Base-by-base conservation (phyloP, 352 stramenopile species). In the Blastocystis sp. region DNA sequence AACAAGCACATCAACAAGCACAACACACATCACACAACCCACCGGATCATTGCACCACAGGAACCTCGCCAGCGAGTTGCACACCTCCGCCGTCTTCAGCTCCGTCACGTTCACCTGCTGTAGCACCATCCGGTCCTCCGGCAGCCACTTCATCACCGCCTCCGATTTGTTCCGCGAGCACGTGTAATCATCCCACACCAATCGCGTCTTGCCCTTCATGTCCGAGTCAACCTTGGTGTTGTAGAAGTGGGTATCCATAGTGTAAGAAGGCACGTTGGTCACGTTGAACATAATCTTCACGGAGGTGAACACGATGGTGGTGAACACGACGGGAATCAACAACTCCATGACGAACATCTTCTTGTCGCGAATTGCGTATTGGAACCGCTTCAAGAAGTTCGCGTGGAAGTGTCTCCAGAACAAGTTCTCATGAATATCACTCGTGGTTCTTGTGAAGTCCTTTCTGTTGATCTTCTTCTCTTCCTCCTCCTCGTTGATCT, bases 331-430 rank as follows among this genome's bases (percentile, higher is more conserved):
- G 10, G 93, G 93, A 38, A 95, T 89, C 1, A 94, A 38, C 2
- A 93, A 89, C 80, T 93, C 92, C 81, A 93, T 95, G 43, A 95
- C 90, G 89, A 95, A 93, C 42, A 95, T 93, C 84, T 95, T 95
- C 21, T 94, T 94, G 90, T 98, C 95, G 59, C 95, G 91, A 69
- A 93, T 93, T 43, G 95, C 96, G 63, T 96, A 95, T 2, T 92
- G 91, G 57, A 94, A 93, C 19, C 95, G 91, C 80, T 98, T 98
- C 43, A 92, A 88, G 69, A 97, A 93, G 63, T 98, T 90, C 48
- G 94, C 94, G 54, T 89, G 89, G 64, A 97, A 91, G 87, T 98
- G 94, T 34, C 92, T 91, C 38, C 92, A 90, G 90, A 98, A 98
- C 69, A 93, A 90, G 17, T 76, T 78, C 43, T 89, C 61, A 17